Evolutionary conservation across 2,329 filamentous ascomycete species (phyloP), one percentile per base, ranked within the genome.

Genomic region (Neonectria neomacrospora): DNA sequence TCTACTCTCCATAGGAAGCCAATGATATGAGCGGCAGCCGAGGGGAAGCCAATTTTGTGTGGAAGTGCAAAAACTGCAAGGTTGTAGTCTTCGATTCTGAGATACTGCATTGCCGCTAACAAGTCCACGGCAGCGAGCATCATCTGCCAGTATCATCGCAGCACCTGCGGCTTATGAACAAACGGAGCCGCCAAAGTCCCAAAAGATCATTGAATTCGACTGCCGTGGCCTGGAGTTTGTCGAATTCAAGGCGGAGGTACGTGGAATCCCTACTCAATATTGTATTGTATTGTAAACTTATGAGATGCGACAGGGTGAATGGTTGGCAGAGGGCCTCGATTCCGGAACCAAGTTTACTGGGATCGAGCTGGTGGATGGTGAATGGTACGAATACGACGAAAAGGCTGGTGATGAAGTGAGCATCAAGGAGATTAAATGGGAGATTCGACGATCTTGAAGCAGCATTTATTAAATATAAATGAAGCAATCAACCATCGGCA

Each of bases 41-140:
- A 74, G 96, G 96, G 68, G 94, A 98, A 79, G 96, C 96, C 65
- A 98, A 98, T 80, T 99, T 99, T 79, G 96, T 99, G n/a, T 99
- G 96, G 95, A 94, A 90, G 79, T 99, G 96, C 86, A 97, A 96
- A 80, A 95, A 96, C 77, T 99, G 96, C 89, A 96, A 96, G 88
- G 94, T 96, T 70, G 30, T 12, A 11, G 10, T 5, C 5, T 1
- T 30, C 6, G 7, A 6, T 1, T 22, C 23, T 18, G 8, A 54
- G 54, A 9, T 1, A 41, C 20, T 20, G 7, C 2, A 2, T 12
- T 1, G 26, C 22, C 10, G 28, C 48, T 69, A 23, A 70, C n/a
- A 41, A 20, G 37, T 11, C 48, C 16, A 39, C 9, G 20, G 22
- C 68, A 94, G 92, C 86, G 92, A 78, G 92, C 96, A 77, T 93